Conservation (phyloP, 192 early-diverging fungal species). For the Backusella parvicylindrica region DNA sequence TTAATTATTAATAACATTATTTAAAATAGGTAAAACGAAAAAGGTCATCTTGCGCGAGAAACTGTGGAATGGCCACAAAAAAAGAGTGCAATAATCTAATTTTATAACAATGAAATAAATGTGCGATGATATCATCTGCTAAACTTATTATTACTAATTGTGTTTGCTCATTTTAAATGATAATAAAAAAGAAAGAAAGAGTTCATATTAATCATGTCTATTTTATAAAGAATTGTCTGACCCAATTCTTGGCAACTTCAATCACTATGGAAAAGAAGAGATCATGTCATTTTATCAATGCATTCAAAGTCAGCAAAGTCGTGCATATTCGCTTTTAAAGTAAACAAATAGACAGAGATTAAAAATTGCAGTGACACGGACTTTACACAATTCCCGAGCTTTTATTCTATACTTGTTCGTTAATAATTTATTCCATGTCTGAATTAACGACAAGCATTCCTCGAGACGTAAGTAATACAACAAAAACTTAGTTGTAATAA, state of each 20-base stretch:
- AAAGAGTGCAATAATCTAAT: background rate
- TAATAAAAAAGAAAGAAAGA: background rate
- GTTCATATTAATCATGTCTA: background rate
- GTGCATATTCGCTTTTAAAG: background rate
- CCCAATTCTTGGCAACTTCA: background rate
- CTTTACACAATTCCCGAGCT: background rate
- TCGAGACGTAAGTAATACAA: background rate
- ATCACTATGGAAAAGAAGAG: background rate
- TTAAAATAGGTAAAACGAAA: constrained; percentile 7
- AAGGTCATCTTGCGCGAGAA: constrained; percentile 16
- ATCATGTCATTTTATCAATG: background rate
- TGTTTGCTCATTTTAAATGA: background rate
- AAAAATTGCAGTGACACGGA: background rate
- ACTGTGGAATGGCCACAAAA: constrained; percentile 6
- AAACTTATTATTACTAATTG: background rate
- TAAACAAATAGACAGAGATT: background rate
- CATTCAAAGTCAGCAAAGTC: background rate
- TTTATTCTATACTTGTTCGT: background rate
- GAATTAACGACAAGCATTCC: background rate
- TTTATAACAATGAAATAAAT: no score
- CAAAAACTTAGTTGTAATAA: no score
- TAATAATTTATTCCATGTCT: background rate
- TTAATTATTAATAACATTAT: background rate
- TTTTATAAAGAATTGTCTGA: background rate
- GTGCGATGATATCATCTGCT: background rate